Evolutionary conservation across 257 asterid species (phyloP).

Genomic region (Primulina huaijiensis): DNA sequence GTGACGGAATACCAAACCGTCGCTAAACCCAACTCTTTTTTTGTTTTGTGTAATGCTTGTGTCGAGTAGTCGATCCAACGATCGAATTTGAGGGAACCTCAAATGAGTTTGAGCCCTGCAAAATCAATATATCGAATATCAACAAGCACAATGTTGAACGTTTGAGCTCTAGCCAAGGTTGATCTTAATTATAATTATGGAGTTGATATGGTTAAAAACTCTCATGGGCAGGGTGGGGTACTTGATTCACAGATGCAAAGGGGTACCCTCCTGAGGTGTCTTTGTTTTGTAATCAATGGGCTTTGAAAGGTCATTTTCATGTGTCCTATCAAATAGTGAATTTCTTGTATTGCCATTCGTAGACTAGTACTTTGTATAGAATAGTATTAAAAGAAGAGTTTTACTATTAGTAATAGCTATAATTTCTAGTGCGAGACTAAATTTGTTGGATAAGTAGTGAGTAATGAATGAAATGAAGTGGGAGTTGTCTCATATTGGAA

Average conservation of each 20-base stretch:
- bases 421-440: no score
- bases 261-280: constrained; percentile 48
- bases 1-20: no score
- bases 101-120: no score
- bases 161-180: no score
- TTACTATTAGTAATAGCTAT: no score
- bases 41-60: neutral
- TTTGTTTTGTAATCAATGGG: constrained; percentile 28
- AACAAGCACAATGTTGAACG: neutral
- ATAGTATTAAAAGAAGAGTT: neutral
- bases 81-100: neutral
- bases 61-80: neutral
- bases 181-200: neutral
- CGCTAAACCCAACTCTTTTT: no score
- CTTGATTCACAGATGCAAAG: constrained; percentile 12
- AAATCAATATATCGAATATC: neutral
- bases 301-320: constrained; percentile 58
- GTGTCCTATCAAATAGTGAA: neutral
- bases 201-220: neutral
- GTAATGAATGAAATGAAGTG: no score
- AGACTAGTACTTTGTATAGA: neutral
- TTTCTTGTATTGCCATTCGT: neutral
- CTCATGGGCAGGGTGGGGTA: constrained; percentile 31
- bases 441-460: no score
- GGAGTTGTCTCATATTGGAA: no score